A percentile compares a stretch with the other conserved stretches of the same genome.
Conservation (phyloP, 305 asterid genomes). For the Petunia hybrid region DNA sequence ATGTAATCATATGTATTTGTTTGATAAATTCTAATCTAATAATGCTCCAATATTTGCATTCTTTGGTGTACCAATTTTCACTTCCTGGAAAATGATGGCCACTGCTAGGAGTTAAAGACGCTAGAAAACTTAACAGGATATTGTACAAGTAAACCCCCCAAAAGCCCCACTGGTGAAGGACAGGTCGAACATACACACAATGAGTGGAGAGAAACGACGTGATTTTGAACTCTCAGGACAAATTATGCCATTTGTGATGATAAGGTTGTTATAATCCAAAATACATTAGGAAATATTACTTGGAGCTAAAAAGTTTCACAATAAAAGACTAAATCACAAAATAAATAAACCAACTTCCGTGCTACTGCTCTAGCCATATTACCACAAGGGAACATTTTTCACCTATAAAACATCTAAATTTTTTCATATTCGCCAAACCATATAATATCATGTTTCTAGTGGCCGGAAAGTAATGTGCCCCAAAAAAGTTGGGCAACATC, state of each 20-base stretch:
- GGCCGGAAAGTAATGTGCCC: not conserved
- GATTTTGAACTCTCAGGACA: not conserved
- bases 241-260: not conserved
- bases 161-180: no score
- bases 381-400: not conserved
- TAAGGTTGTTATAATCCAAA: not conserved
- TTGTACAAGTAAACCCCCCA: not conserved
- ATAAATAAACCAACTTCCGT: no score
- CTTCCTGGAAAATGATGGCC: not conserved
- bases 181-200: no score
- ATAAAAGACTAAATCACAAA: not conserved
- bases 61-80: not conserved
- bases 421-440: not conserved
- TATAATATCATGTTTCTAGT: not conserved
- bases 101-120: not conserved
- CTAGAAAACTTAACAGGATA: not conserved
- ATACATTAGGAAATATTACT: not conserved
- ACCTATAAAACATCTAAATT: not conserved
- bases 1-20: conserved; percentile 26
- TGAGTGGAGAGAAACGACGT: no score
- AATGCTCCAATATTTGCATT: not conserved
- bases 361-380: not conserved
- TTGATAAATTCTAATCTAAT: conserved; percentile 18
- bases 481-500: not conserved
- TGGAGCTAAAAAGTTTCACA: not conserved